phyloP scores from a whole-genome alignment of 345 rosid species.

The Cochlearia excelsa region DNA sequence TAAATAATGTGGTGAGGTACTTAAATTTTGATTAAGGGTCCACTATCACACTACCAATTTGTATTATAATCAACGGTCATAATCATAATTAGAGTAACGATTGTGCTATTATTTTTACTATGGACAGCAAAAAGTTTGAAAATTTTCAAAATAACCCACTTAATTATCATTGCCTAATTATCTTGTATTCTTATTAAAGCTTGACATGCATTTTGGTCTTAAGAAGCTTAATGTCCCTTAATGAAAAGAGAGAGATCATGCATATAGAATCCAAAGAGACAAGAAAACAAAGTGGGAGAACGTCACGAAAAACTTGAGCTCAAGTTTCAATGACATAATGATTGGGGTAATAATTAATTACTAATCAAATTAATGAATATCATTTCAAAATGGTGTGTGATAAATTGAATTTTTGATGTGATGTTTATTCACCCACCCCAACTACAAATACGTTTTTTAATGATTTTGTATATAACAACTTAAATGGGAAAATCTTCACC shows the following conservation, averaged over 20 bases:
- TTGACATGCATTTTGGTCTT: no score
- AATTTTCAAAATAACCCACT: constrained; percentile 19
- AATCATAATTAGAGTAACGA: constrained; percentile 16
- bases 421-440: constrained; percentile 37
- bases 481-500: no score
- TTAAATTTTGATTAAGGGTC: constrained; percentile 36
- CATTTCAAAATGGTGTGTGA: constrained; percentile 24
- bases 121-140: constrained; percentile 1
- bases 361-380: constrained; percentile 32
- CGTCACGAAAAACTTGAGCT: constrained; percentile 26
- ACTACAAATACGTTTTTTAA: constrained; percentile 11
- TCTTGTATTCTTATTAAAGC: no score
- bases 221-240: no score
- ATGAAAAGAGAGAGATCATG: constrained; percentile 15
- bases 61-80: constrained; percentile 29
- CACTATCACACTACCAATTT: constrained; percentile 44
- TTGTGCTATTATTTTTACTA: constrained; percentile 6
- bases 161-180: not conserved
- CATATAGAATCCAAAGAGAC: constrained; percentile 36
- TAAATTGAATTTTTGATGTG: constrained; percentile 25
- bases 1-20: constrained; percentile 39
- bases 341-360: constrained; percentile 52
- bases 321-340: constrained; percentile 50
- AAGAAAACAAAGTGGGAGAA: constrained; percentile 36
- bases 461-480: no score